Conservation (phyloP, 768 basidiomycete species). For the Lactifluus piperatus region DNA sequence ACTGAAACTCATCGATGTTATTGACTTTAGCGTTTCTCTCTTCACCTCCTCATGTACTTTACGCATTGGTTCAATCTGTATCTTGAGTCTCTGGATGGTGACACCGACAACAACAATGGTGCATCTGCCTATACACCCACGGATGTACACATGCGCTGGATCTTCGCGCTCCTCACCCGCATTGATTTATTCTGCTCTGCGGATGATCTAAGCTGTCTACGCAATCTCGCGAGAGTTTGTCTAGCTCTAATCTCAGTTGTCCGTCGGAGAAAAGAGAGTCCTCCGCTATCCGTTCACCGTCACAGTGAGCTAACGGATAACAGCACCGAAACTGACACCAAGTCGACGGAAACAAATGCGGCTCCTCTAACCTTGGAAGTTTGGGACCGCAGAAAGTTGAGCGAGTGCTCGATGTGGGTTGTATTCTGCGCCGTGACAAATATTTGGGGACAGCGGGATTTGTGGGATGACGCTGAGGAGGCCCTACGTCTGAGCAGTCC, state of each 20-base stretch:
- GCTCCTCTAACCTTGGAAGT: no score
- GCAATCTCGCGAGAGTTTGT: conserved; percentile 67
- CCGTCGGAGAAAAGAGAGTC: neutral
- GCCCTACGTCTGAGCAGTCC: neutral
- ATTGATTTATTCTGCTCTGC: conserved; percentile 62
- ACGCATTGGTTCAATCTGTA: conserved; percentile 68
- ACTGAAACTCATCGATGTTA: conserved; percentile 19
- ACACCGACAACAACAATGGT: conserved; percentile 17
- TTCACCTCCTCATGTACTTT: conserved; percentile 80
- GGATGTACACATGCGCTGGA: conserved; percentile 63
- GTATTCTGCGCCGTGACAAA: conserved; percentile 54
- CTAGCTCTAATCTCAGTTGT: conserved; percentile 28
- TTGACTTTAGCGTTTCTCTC: conserved; percentile 44
- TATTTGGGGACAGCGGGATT: conserved; percentile 71
- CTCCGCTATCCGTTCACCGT: neutral
- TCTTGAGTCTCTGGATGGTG: conserved; percentile 29
- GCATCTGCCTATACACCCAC: conserved; percentile 31
- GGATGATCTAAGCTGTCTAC: conserved; percentile 70
- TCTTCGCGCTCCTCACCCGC: conserved; percentile 63
- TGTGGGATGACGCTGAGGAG: conserved; percentile 68
- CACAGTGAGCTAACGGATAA: neutral
- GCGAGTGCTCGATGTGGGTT: conserved; percentile 60
- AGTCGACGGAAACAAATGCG: neutral
- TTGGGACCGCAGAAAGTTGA: conserved; percentile 25
- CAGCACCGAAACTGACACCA: neutral